Evolutionary conservation across 1,284 basidiomycete genomes (phyloP).

Genomic region (Erythrobasidium hasegawianum): DNA sequence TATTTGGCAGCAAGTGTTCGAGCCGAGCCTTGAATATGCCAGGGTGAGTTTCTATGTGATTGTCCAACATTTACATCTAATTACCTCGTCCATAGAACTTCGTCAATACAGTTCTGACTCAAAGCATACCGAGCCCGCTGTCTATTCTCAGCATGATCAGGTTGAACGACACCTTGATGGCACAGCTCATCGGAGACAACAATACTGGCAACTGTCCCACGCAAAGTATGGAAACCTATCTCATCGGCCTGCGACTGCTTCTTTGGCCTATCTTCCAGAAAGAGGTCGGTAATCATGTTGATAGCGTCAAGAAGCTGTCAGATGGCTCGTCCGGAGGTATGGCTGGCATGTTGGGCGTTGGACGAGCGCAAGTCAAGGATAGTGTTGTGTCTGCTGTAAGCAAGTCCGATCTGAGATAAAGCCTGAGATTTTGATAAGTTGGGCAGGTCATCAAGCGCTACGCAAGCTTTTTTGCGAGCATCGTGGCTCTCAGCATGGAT

Average conservation of each 20-base stretch:
- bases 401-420: conserved; percentile 52
- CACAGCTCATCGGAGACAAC: conserved; percentile 50
- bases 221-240: conserved; percentile 61
- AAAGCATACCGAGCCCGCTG: conserved; percentile 62
- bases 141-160: conserved; percentile 83
- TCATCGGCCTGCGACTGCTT: conserved; percentile 71
- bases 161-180: conserved; percentile 70
- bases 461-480: conserved; percentile 69
- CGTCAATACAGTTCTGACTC: conserved; percentile 61
- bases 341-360: conserved; percentile 58
- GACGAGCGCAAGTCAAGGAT: conserved; percentile 59
- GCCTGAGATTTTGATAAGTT: conserved; percentile 54
- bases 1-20: conserved; percentile 86
- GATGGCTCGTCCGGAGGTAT: conserved; percentile 59
- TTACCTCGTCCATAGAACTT: conserved; percentile 57
- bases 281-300: conserved; percentile 74
- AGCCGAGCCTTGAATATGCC: conserved; percentile 77
- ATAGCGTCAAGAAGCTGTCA: conserved; percentile 72
- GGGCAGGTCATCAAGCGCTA: conserved; percentile 61
- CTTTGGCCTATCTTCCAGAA: conserved; percentile 91
- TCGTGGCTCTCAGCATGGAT: conserved; percentile 71
- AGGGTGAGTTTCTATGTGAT: conserved; percentile 54
- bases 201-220: conserved; percentile 24
- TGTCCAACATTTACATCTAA: background rate
- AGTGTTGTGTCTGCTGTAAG: conserved; percentile 12